Percentiles rank a stretch among this genome's conserved stretches.
Evolutionary conservation across 768 basidiomycete species (phyloP).

Genomic region (Mrakia hoshinonis): DNA sequence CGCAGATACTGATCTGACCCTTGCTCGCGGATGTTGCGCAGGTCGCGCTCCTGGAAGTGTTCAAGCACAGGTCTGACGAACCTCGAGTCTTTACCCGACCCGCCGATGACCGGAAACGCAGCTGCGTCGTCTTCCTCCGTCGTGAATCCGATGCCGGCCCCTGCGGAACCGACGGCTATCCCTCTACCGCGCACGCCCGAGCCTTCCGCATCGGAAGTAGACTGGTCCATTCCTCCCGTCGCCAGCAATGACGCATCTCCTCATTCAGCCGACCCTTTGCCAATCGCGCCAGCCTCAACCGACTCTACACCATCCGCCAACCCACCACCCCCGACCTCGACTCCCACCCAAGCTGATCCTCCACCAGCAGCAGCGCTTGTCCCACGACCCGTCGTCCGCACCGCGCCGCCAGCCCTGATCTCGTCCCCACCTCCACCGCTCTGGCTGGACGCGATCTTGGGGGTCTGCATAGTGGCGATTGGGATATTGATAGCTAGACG

Average conservation of each 20-base stretch:
- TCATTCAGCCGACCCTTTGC: no score
- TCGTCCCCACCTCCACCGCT: constrained; percentile 2
- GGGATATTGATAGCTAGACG: constrained; percentile 18
- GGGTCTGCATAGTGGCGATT: background rate
- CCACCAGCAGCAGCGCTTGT: background rate
- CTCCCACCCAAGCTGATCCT: background rate
- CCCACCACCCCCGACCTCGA: no score
- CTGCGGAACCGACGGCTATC: background rate
- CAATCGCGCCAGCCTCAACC: no score
- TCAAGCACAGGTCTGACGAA: constrained; percentile 63
- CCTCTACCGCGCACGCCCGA: background rate
- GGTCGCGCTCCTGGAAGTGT: constrained; percentile 73
- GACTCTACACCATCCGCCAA: no score
- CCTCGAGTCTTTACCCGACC: constrained; percentile 61
- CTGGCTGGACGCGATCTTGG: constrained; percentile 11
- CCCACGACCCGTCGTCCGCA: background rate
- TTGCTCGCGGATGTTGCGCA: constrained; percentile 38
- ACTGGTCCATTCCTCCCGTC: no score
- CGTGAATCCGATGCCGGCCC: background rate
- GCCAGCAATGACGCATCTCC: no score
- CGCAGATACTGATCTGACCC: constrained; percentile 9
- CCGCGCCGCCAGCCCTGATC: background rate
- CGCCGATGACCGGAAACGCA: constrained; percentile 22
- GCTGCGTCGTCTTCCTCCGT: background rate
- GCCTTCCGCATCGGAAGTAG: background rate